phyloP scores from a whole-genome alignment of 2,329 filamentous ascomycete genomes.

The Penicillium corylophilum region DNA sequence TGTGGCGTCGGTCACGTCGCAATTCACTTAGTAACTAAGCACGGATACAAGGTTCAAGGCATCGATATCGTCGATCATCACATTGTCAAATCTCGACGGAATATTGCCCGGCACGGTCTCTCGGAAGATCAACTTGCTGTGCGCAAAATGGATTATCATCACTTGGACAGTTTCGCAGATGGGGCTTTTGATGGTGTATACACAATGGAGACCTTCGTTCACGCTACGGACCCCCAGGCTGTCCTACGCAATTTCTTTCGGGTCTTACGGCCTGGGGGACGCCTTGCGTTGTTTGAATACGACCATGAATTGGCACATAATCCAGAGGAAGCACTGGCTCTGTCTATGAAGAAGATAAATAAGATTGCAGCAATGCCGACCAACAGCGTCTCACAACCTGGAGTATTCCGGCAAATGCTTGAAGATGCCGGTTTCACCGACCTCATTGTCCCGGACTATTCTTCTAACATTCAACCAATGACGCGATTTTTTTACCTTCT shows the following conservation, averaged over 20 bases:
- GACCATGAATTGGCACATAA: not conserved
- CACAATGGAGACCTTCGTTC: not conserved
- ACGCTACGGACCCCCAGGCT: not conserved
- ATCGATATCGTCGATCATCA: not conserved
- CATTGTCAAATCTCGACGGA: not conserved
- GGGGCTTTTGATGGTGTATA: not conserved
- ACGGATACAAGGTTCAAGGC: not conserved
- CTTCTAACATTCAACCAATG: slow-evolving; percentile 51
- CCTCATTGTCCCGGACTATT: slow-evolving; percentile 46
- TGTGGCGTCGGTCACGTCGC: not conserved
- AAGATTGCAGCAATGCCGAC: not conserved
- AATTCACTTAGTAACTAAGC: not conserved
- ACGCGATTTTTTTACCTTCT: slow-evolving; percentile 49
- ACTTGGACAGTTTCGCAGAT: not conserved
- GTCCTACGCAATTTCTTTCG: not conserved
- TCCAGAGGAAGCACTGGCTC: not conserved
- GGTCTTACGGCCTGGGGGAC: not conserved
- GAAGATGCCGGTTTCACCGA: slow-evolving; percentile 47
- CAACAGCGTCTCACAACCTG: slow-evolving; percentile 31
- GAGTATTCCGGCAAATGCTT: slow-evolving; percentile 42
- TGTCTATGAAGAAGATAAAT: not conserved
- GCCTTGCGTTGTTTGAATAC: not conserved
- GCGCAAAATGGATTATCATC: not conserved
- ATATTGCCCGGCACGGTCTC: not conserved
- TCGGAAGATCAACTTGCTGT: not conserved